Conservation (phyloP, 805 yeast species). For the Candida boidinii region DNA sequence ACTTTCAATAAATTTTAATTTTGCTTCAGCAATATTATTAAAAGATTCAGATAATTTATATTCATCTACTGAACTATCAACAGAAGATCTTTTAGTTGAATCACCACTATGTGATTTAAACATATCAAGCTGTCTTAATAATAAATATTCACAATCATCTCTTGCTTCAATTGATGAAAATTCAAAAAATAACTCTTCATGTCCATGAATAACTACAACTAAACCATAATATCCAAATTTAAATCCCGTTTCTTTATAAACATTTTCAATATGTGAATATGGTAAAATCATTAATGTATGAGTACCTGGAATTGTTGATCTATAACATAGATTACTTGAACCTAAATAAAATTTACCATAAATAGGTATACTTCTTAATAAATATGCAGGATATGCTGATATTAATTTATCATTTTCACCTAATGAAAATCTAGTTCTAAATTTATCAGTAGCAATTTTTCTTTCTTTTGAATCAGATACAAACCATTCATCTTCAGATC, state of each 20-base stretch:
- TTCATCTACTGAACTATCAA: conserved; percentile 19
- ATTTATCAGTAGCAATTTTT: conserved; percentile 44
- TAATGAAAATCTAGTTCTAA: conserved; percentile 58
- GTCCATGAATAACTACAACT: conserved; percentile 61
- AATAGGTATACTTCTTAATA: conserved; percentile 64
- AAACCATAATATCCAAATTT: conserved; percentile 66
- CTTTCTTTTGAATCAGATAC: conserved; percentile 37
- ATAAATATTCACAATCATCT: conserved; percentile 60
- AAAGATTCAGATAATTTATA: conserved; percentile 21
- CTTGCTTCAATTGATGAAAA: conserved; percentile 57
- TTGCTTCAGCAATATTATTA: conserved; percentile 40
- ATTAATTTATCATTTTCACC: conserved; percentile 40
- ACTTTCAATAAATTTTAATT: conserved; percentile 60
- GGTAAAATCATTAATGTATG: conserved; percentile 81
- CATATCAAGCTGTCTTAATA: conserved; percentile 43
- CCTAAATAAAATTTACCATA: conserved; percentile 83
- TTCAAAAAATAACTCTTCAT: conserved; percentile 71
- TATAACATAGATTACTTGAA: conserved; percentile 59
- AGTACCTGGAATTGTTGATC: conserved; percentile 72
- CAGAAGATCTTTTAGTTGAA: conserved; percentile 9
- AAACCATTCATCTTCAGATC: conserved; percentile 40
- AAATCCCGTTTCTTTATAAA: conserved; percentile 59
- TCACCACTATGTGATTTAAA: conserved; percentile 17
- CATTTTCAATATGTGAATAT: conserved; percentile 58
- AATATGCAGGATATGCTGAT: conserved; percentile 63